Evolutionary conservation across 1,139 yeast species (phyloP), one percentile per base, ranked within the genome.

Genomic region (Candida smagusa): DNA sequence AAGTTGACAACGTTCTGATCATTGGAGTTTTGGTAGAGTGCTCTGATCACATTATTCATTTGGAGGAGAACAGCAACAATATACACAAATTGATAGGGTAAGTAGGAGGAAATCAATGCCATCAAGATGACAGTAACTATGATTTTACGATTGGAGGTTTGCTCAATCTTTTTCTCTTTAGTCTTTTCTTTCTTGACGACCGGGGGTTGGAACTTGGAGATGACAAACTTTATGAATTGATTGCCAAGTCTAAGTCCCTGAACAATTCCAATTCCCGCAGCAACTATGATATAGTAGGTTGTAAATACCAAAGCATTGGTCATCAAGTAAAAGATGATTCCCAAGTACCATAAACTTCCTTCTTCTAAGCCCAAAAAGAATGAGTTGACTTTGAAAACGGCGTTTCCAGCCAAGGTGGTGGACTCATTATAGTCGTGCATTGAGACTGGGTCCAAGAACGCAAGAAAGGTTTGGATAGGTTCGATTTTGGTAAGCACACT

Each of bases 61-160:
- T 83, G 90, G 1, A 79, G 67, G 13, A 79, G 22, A 40, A 79
- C 67, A 33, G 83, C 71, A 6, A 84, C 68, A 9, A 81, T 61
- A 51, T 73, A 86, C 0, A 86, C 89, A 52, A 87, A 72, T 55
- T 88, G 96, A 52, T 81, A 88, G 1, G 96, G 96, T 21, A 86
- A 63, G 52, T 80, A 81, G 28, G 80, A 58, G 22, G 82, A 65
- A 4, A 84, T 84, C 19, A 50, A 35, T 24, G 52, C 40, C 9
- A 70, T 39, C 22, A 81, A 47, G 1, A 73, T 19, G 2, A 67
- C 37, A 0, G 72, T 58, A 2, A 70, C 68, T 4, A 65, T 38
- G 2, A 40, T 16, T 21, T 31, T 38, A 7, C 41, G 26, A 12
- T 27, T 30, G 6, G 28, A 29, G n/a, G 35, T 9, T 7, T 24